Base-by-base conservation (phyloP, 208 protist species). In the Leishmania mexicana region DNA sequence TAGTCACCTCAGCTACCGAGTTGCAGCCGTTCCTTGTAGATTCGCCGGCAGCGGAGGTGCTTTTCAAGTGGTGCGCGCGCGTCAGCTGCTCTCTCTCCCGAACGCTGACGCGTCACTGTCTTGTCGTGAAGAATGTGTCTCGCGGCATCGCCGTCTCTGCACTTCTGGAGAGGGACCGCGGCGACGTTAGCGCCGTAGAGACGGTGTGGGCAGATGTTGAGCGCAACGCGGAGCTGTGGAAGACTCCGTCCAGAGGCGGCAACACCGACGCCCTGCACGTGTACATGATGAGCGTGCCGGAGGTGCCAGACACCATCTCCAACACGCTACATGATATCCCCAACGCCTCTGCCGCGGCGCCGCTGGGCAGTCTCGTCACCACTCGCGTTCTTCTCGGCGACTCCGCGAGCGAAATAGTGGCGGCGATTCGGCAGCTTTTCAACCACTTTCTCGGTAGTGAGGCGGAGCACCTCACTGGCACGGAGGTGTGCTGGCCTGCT, bases 401-500 rank as follows among this genome's bases (percentile, higher is more conserved):
- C 71, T 84, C 79, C 0, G 45, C 79, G 0, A 21, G 31, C 19
- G 91, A 94, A 40, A 62, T 96, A 5, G 80, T 87, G 24, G 38
- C 79, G 47, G 57, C 58, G 17, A 11, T 96, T 17, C 67, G 78
- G 17, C 81, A 85, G 2, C 65, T 92, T 49, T 42, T 94, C 35
- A 7, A 51, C 2, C 17, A 67, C 11, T 78, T 89, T 42, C 80
- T 96, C 28, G 24, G 60, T 4, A 53, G 47, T n/a, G 73, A 76
- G 15, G 31, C 62, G 13, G 77, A 45, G 17, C 28, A 15, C 0
- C 62, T 76, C 5, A 86, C 68, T 2, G 73, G 13, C 21, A 90
- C 89, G 11, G 83, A 83, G 62, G 88, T 96, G 24, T 91, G 88
- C 81, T 95, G 89, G 88, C 93, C 93, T 0, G 21, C 62, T 3